phyloP scores from a whole-genome alignment of 768 basidiomycete genomes.

The Neoboletus brunneissimus region DNA sequence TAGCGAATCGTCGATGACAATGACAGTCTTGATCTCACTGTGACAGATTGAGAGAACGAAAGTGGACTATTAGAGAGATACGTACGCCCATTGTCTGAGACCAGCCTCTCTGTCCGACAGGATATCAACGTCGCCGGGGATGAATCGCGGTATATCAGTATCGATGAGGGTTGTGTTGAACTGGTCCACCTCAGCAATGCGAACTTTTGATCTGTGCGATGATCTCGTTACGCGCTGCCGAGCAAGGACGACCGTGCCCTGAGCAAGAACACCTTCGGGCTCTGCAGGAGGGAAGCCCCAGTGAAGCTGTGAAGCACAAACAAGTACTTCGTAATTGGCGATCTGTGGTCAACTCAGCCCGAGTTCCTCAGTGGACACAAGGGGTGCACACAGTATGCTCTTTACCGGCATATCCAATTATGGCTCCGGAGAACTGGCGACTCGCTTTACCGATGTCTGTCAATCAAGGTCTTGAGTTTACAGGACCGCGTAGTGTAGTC shows the following conservation, averaged over 20 bases:
- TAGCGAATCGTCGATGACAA: slow-evolving; percentile 41
- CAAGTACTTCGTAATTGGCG: slow-evolving; percentile 34
- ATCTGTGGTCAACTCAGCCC: slow-evolving; percentile 22
- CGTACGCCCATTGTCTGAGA: slow-evolving; percentile 27
- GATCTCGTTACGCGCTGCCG: slow-evolving; percentile 9
- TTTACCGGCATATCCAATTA: slow-evolving; percentile 34
- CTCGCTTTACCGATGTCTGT: slow-evolving; percentile 37
- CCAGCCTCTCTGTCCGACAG: slow-evolving; percentile 19
- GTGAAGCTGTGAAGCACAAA: slow-evolving; percentile 33
- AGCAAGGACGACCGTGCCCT: slow-evolving; percentile 32
- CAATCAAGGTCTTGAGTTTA: not conserved
- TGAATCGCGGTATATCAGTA: slow-evolving; percentile 28
- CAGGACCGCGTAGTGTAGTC: not conserved
- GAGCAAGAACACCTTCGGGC: slow-evolving; percentile 12
- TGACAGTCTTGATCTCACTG: slow-evolving; percentile 41
- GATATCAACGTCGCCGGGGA: slow-evolving; percentile 10
- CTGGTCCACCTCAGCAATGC: slow-evolving; percentile 12
- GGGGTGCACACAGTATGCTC: slow-evolving; percentile 28
- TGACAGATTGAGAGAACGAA: not conserved
- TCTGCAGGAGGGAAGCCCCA: slow-evolving; percentile 27
- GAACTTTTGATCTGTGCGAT: not conserved
- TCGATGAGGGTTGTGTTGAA: slow-evolving; percentile 27
- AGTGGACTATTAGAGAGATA: not conserved
- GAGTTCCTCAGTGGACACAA: not conserved
- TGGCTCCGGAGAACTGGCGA: slow-evolving; percentile 30